phyloP scores from a whole-genome alignment of 331 rosid species.

The Saraca asoca region DNA sequence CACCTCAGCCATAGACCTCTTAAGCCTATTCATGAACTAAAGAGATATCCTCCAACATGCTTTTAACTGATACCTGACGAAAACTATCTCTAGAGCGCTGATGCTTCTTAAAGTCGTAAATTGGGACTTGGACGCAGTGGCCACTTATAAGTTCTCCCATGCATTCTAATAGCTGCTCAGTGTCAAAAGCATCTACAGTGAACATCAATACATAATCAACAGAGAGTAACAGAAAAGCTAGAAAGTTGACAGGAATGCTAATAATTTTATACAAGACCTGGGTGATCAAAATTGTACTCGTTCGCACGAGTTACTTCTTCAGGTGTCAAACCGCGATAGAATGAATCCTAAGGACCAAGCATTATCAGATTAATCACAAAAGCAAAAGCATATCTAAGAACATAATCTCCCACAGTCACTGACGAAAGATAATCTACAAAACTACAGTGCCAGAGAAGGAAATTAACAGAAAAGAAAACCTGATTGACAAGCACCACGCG shows the following conservation, averaged over 20 bases:
- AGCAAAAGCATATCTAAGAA: background rate
- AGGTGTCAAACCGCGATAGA: conserved; percentile 90
- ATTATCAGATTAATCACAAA: conserved; percentile 1
- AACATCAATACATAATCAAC: background rate
- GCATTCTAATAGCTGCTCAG: conserved; percentile 87
- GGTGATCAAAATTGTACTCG: conserved; percentile 97
- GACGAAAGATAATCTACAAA: background rate
- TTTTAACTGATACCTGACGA: conserved; percentile 69
- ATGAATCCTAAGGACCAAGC: conserved; percentile 48
- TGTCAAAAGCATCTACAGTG: conserved; percentile 82
- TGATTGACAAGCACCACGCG: conserved; percentile 95
- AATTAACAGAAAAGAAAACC: conserved; percentile 36
- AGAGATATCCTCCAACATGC: background rate
- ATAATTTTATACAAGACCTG: conserved; percentile 51
- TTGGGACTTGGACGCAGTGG: conserved; percentile 75
- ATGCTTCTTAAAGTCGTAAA: conserved; percentile 89
- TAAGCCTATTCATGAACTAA: background rate
- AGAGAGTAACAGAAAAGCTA: background rate
- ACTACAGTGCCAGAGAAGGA: background rate
- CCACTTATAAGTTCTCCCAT: conserved; percentile 64
- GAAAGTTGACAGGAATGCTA: background rate
- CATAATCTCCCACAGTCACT: background rate
- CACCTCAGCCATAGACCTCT: background rate
- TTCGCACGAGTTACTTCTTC: conserved; percentile 72
- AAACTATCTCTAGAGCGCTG: conserved; percentile 80